phyloP scores from a whole-genome alignment of 1,284 basidiomycete genomes.

The Fomes fomentarius region DNA sequence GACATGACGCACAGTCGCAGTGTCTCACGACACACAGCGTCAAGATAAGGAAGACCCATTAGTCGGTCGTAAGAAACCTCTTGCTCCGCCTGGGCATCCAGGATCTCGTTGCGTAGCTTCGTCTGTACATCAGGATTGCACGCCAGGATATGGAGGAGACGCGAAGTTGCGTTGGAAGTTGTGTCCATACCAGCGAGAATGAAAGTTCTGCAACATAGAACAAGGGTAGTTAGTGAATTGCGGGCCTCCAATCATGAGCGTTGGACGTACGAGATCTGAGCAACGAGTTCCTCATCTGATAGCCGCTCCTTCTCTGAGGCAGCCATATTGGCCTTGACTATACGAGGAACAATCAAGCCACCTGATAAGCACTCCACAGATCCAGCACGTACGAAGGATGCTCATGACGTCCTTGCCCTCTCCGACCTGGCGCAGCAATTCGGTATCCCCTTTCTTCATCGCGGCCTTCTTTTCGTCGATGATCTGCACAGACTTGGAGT shows the following conservation, averaged over 20 bases:
- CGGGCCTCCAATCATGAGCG: too few relatives aligned
- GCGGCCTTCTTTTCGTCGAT: conserved; percentile 40
- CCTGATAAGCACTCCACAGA: not conserved
- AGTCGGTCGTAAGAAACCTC: conserved; percentile 34
- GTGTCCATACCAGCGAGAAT: conserved; percentile 35
- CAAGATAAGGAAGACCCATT: conserved; percentile 35
- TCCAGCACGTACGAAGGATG: conserved; percentile 38
- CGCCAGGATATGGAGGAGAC: conserved; percentile 29
- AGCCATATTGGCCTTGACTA: conserved; percentile 32
- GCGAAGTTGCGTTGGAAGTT: conserved; percentile 31
- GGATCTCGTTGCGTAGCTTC: conserved; percentile 29
- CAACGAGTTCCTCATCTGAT: conserved; percentile 28
- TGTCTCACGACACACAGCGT: conserved; percentile 38
- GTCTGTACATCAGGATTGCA: conserved; percentile 3
- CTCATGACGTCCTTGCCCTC: conserved; percentile 50
- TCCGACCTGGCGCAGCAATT: conserved; percentile 33
- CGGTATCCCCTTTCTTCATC: conserved; percentile 25
- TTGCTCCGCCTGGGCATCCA: conserved; percentile 14
- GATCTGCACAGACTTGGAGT: conserved; percentile 40
- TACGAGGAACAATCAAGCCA: not conserved
- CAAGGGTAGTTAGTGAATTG: too few relatives aligned
- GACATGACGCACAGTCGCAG: conserved; percentile 27
- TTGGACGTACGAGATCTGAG: conserved; percentile 32
- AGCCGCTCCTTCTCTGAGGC: conserved; percentile 25
- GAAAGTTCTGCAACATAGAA: conserved; percentile 21